These are phyloP conservation scores for Plasmodium gonderi DNA, from an alignment of 169 alveolate genomes.

Conservation along the genomic window DNA sequence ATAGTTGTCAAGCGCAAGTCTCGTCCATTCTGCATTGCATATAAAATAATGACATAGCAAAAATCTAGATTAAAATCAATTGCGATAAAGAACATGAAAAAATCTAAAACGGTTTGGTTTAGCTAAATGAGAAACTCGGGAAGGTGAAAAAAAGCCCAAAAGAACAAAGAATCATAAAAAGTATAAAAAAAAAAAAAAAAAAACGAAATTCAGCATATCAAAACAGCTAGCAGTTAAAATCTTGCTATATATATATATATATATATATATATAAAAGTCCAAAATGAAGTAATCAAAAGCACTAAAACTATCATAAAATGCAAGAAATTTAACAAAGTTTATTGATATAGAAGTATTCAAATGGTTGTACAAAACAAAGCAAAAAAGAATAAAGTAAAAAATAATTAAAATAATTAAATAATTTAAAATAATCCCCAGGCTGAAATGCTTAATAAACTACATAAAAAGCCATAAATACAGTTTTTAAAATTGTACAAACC, in stretches of 20 bases:
- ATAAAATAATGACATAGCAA: too few relatives aligned
- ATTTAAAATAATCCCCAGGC: neutral
- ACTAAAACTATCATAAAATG: neutral
- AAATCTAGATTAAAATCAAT: too few relatives aligned
- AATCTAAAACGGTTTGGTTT: neutral
- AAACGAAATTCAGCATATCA: neutral
- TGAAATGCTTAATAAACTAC: neutral
- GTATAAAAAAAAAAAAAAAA: neutral
- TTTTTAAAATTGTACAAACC: too few relatives aligned
- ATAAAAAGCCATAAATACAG: too few relatives aligned
- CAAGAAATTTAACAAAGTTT: neutral
- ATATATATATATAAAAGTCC: neutral
- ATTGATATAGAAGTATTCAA: neutral
- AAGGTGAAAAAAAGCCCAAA: too few relatives aligned
- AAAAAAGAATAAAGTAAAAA: neutral
- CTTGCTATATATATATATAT: too few relatives aligned
- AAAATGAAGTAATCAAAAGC: neutral
- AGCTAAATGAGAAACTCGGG: neutral
- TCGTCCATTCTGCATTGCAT: too few relatives aligned
- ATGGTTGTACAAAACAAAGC: neutral
- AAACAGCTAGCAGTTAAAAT: too few relatives aligned
- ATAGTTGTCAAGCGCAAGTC: too few relatives aligned
- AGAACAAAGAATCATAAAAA: neutral
- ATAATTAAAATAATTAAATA: neutral
- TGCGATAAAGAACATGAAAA: neutral